Evolutionary conservation across 1,139 yeast species (phyloP), one percentile per base, ranked within the genome.

Genomic region (Scheffersomyces illinoinensis): DNA sequence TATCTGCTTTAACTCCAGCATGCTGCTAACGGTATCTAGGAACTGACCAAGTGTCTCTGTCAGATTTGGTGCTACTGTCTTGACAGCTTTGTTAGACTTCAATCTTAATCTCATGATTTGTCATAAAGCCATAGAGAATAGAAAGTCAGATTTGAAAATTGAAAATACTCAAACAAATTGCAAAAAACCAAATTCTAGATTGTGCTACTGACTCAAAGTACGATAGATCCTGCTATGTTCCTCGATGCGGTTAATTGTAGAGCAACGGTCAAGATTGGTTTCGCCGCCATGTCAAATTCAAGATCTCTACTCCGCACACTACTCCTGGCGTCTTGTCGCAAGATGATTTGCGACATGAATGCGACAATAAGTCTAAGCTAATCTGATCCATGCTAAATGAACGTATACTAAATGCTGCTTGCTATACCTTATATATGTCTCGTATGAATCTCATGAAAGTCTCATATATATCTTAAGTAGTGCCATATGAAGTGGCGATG

Each of bases 21-120:
- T 54, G 3, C 59, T 54, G 49, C 64, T 59, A 4, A 74, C 56
- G 39, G 64, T 67, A 2, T 57, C 57, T 4, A 71, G 48, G 46
- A 76, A 69, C 23, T 69, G 68, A 12, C 54, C 57, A 17, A 57
- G 56, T 8, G 54, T 57, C 5, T 50, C 62, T 18, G 57, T 56
- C 12, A 58, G 63, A 5, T 64, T 68, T 14, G 66, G 56, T 17
- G 57, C 61, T 46, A 71, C 60, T 14, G 70, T 68, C 18, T 63
- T 56, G 17, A 62, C 60, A 6, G 70, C 71, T 8, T 54, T 47
- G 33, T 61, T 66, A 23, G 73, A 62, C 56, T 69, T 73, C 17
- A 74, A 59, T 59, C 71, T 65, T 18, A 74, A 60, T 62, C 71
- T 67, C 76, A 73, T 72, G 19, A 47, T 48, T 48, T 20, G n/a